Conservation (phyloP, 495 filamentous ascomycete genomes). For the Penicillium waksmanii region DNA sequence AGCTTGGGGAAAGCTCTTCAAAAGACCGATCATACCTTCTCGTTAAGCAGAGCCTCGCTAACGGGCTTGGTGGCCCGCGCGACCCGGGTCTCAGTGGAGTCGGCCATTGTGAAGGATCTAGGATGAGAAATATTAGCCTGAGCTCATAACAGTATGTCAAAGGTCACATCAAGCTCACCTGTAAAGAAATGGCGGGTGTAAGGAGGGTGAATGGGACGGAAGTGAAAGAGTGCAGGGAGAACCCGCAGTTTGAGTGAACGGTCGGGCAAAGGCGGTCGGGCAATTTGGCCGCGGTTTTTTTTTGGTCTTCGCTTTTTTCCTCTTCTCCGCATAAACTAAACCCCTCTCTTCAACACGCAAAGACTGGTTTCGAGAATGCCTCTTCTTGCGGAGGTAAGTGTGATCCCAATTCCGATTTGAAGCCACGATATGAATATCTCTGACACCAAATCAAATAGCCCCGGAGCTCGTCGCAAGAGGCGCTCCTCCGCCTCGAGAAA, state of each 20-base stretch:
- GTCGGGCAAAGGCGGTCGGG: slow-evolving; percentile 50
- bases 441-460: slow-evolving; percentile 35
- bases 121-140: slow-evolving; percentile 5
- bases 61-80: slow-evolving; percentile 71
- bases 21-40: slow-evolving; percentile 69
- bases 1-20: background rate
- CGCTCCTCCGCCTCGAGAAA: slow-evolving; percentile 56
- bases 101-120: slow-evolving; percentile 57
- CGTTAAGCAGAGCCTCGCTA: slow-evolving; percentile 92
- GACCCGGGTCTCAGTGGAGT: slow-evolving; percentile 53
- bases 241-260: slow-evolving; percentile 38
- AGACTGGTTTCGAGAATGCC: slow-evolving; percentile 41
- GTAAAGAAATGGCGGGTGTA: slow-evolving; percentile 24
- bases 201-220: slow-evolving; percentile 21
- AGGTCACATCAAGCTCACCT: slow-evolving; percentile 2
- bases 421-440: background rate
- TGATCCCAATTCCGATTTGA: background rate
- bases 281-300: slow-evolving; percentile 39
- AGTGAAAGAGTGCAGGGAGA: slow-evolving; percentile 36
- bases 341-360: slow-evolving; percentile 14
- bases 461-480: slow-evolving; percentile 51
- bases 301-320: slow-evolving; percentile 30
- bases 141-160: background rate
- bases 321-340: slow-evolving; percentile 21
- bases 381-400: slow-evolving; percentile 46